A percentile compares a stretch with the other conserved stretches of the same genome.
phyloP scores from a whole-genome alignment of 2,329 filamentous ascomycete species.

The Fusarium piperis region DNA sequence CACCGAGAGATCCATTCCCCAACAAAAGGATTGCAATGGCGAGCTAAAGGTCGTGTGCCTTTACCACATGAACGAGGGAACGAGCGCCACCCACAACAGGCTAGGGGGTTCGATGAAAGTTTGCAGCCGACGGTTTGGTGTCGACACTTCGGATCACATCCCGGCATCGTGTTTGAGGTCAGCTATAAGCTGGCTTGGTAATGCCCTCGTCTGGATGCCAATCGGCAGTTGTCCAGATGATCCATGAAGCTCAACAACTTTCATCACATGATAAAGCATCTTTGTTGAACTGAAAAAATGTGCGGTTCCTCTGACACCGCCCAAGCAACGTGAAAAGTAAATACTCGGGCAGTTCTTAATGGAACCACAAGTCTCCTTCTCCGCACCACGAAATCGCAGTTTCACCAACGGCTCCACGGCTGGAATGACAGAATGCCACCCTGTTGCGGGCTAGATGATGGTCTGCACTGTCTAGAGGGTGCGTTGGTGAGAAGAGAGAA shows the following conservation, averaged over 20 bases:
- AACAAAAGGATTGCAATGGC: background rate
- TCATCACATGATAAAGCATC: background rate
- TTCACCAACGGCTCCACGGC: constrained; percentile 70
- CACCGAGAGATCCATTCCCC: background rate
- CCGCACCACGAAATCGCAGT: constrained; percentile 68
- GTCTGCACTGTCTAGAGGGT: constrained; percentile 88
- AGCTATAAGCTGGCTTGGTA: background rate
- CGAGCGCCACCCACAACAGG: background rate
- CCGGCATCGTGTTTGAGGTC: background rate
- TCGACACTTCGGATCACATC: background rate
- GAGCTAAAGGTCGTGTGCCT: constrained; percentile 3
- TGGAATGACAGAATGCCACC: constrained; percentile 75
- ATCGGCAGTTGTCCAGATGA: background rate
- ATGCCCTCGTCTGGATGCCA: background rate
- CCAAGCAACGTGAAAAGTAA: constrained; percentile 47
- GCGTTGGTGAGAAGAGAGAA: constrained; percentile 66
- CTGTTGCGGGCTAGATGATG: constrained; percentile 69
- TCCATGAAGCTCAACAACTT: background rate
- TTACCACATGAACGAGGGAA: constrained; percentile 6
- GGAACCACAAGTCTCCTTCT: constrained; percentile 61
- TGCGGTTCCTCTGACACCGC: constrained; percentile 56
- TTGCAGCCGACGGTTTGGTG: background rate
- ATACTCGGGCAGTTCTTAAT: constrained; percentile 68
- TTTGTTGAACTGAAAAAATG: constrained; percentile 39
- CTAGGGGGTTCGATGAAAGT: background rate